phyloP scores from a whole-genome alignment of 768 basidiomycete species.

The button mushroom (Agaricus bisporus) region DNA sequence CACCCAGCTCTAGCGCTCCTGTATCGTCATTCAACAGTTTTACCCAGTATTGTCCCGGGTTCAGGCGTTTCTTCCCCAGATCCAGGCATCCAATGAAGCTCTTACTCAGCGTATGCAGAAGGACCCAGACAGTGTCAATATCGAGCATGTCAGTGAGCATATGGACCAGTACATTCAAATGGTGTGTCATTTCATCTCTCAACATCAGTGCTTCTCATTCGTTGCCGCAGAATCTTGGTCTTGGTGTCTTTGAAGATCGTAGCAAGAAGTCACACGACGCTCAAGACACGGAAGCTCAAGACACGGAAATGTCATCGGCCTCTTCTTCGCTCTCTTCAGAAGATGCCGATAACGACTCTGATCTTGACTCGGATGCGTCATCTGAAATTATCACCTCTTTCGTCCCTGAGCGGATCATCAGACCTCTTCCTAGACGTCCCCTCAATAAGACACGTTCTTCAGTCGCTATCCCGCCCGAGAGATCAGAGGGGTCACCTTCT shows the following conservation, averaged over 20 bases:
- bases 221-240: conserved; percentile 48
- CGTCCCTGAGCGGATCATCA: conserved; percentile 34
- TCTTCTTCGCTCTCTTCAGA: conserved; percentile 20
- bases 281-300: conserved; percentile 13
- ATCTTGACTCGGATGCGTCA: conserved; percentile 25
- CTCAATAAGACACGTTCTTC: conserved; percentile 5
- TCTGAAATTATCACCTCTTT: conserved; percentile 36
- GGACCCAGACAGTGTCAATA: conserved; percentile 58
- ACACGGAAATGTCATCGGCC: conserved; percentile 23
- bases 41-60: conserved; percentile 56
- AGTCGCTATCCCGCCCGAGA: conserved; percentile 6
- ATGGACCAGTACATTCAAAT: conserved; percentile 58
- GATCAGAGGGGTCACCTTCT: conserved; percentile 1
- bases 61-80: conserved; percentile 59
- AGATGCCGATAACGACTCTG: conserved; percentile 24
- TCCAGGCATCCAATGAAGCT: conserved; percentile 57
- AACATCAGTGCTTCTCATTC: neutral
- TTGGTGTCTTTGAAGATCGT: conserved; percentile 52
- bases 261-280: conserved; percentile 13
- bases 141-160: conserved; percentile 52
- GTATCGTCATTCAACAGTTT: neutral
- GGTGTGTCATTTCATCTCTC: conserved; percentile 28
- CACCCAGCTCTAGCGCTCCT: neutral
- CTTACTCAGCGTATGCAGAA: conserved; percentile 38
- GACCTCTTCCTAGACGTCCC: conserved; percentile 39